Evolutionary conservation across 164 flowering plant genomes (phyloP).

Genomic region (Warburgia ugandensis): DNA sequence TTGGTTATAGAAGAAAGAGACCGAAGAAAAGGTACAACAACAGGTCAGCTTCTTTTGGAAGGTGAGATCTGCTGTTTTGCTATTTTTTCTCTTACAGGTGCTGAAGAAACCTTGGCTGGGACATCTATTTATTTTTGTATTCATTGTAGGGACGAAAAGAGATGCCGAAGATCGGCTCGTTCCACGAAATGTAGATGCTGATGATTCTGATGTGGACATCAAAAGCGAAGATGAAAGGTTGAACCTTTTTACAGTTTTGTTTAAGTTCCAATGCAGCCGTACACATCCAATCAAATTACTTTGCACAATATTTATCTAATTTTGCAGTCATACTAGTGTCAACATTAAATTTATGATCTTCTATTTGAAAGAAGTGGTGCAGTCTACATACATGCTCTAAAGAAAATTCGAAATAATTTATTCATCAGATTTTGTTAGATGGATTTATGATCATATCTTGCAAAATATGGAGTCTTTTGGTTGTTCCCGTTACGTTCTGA

Average conservation of each 20-base stretch:
- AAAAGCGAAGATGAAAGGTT: slow-evolving; percentile 82
- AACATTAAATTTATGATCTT: too few relatives aligned
- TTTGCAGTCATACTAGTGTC: too few relatives aligned
- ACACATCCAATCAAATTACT: background rate
- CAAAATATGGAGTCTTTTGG: too few relatives aligned
- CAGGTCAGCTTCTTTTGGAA: slow-evolving; percentile 66
- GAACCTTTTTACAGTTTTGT: background rate
- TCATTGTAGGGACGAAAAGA: slow-evolving; percentile 69
- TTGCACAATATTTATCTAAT: background rate
- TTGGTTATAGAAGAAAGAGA: slow-evolving; percentile 83
- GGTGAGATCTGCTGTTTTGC: slow-evolving; percentile 28
- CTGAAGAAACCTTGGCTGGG: too few relatives aligned
- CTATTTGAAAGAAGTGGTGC: too few relatives aligned
- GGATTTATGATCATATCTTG: too few relatives aligned
- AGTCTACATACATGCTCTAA: too few relatives aligned
- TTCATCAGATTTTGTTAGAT: too few relatives aligned
- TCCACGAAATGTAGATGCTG: slow-evolving; percentile 85
- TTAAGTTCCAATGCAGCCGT: background rate
- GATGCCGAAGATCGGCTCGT: slow-evolving; percentile 74
- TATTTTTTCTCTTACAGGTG: too few relatives aligned
- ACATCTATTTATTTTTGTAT: too few relatives aligned
- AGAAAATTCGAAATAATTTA: too few relatives aligned
- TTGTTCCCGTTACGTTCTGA: too few relatives aligned
- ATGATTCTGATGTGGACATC: slow-evolving; percentile 87
- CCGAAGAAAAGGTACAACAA: slow-evolving; percentile 51